Conservation (phyloP, 1,284 basidiomycete species). For the Austroboletus novae-zelandiae region DNA sequence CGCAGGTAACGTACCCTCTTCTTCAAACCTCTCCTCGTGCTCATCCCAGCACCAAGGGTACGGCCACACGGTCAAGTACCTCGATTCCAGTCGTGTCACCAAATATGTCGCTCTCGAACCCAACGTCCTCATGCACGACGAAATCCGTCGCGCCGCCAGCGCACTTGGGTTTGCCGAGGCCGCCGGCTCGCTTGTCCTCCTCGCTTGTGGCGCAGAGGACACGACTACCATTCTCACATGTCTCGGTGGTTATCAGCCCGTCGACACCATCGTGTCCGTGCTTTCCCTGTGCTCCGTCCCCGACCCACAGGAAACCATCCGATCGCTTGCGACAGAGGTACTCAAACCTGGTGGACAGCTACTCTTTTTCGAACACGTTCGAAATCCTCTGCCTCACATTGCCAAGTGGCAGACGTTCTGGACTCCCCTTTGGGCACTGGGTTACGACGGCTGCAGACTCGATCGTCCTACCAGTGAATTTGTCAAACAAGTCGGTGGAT, state of each 20-base stretch:
- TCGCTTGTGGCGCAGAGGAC: slow-evolving; percentile 60
- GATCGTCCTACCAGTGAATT: slow-evolving; percentile 57
- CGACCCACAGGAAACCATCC: slow-evolving; percentile 43
- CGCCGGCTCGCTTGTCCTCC: slow-evolving; percentile 40
- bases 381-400: slow-evolving; percentile 46
- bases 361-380: slow-evolving; percentile 65
- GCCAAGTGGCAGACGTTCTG: slow-evolving; percentile 68
- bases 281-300: slow-evolving; percentile 63
- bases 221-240: slow-evolving; percentile 42
- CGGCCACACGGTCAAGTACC: slow-evolving; percentile 60
- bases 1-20: slow-evolving; percentile 43
- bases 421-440: slow-evolving; percentile 59
- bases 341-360: slow-evolving; percentile 58
- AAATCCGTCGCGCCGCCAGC: slow-evolving; percentile 48
- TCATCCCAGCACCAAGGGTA: slow-evolving; percentile 40
- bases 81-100: slow-evolving; percentile 52
- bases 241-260: slow-evolving; percentile 36
- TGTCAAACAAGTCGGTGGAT: slow-evolving; percentile 41
- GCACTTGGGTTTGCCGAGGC: slow-evolving; percentile 53
- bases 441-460: slow-evolving; percentile 60
- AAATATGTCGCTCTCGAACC: slow-evolving; percentile 71
- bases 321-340: slow-evolving; percentile 42
- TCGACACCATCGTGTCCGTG: slow-evolving; percentile 59
- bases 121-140: slow-evolving; percentile 58
- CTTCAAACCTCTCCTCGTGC: background rate